Base-by-base conservation (phyloP, 164 flowering plant species). In the Hamamelis virginiana region DNA sequence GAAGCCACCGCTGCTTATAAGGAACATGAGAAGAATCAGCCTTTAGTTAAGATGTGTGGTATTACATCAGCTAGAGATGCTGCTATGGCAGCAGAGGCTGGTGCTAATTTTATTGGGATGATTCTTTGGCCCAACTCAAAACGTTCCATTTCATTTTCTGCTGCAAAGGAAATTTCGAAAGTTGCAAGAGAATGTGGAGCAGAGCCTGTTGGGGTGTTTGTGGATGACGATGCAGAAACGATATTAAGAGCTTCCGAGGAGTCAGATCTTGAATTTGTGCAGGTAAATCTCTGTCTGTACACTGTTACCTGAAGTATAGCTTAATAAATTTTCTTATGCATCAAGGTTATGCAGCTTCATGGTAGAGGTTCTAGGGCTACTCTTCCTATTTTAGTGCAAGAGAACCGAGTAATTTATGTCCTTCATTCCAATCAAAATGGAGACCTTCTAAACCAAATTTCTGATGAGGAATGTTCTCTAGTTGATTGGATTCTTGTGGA, bases 201-300 rank as follows among this genome's bases (percentile, higher is more conserved):
- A 61, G 68, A 84, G 69, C 98, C 97, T 65, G 97, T 92, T 76
- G 98, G 97, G n/a, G 98, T 95, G 5, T 92, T 92, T 87, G 99
- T 92, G 51, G 92, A 95, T 80, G 98, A 92, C 76, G 89, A 92
- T 72, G 84, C 81, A 19, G 82, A 83, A 27, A 86, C 97, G 9
- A 90, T 92, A 69, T 47, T 81, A 68, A 80, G 80, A 78, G 90
- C 83, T 67, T 76, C 93, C 46, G 86, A 82, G 73, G 80, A 80
- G 61, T 73, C 94, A n/a, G 79, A 85, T 64, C 84, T 92, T 72
- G 96, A 86, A 77, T 62, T 82, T 73, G 89, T 95, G 70, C 98
- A 95, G 91, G 98, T 88, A 74, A n/a, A 26, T 50, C 5, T 47
- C 25, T 23, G 13, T 75, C 25, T 33, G 9, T 62, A 11, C 33